Evolutionary conservation across 176 grass and related monocot genomes (phyloP).

Genomic region (Oryza nivara): DNA sequence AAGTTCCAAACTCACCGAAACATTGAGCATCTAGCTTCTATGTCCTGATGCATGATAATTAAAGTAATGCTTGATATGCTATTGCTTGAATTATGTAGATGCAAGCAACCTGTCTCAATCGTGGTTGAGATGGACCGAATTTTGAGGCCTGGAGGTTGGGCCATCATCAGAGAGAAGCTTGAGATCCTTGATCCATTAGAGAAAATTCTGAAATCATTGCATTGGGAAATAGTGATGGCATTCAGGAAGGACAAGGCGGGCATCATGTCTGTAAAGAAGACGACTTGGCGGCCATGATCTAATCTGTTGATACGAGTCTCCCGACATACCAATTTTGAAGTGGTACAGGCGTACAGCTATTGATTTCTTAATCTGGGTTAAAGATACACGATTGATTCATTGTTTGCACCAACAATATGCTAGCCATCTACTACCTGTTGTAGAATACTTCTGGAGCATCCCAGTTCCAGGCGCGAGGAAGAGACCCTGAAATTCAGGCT

Average conservation of each 20-base stretch:
- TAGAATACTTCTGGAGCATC: neutral
- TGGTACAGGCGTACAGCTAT: conserved; percentile 20
- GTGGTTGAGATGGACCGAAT: conserved; percentile 95
- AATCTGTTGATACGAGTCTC: neutral
- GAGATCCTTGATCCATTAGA: conserved; percentile 83
- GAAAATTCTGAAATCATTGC: conserved; percentile 75
- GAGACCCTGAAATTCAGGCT: neutral
- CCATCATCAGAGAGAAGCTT: conserved; percentile 83
- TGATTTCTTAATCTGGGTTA: conserved; percentile 21
- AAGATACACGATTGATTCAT: conserved; percentile 46
- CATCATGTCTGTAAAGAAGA: conserved; percentile 80
- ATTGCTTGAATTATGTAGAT: conserved; percentile 54
- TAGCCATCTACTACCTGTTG: neutral
- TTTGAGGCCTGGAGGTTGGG: conserved; percentile 88
- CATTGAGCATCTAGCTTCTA: neutral
- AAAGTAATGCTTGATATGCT: neutral
- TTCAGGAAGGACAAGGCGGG: conserved; percentile 87
- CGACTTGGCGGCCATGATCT: conserved; percentile 75
- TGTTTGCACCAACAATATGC: conserved; percentile 20
- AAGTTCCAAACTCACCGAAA: neutral
- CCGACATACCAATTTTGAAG: conserved; percentile 25
- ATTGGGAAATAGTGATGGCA: conserved; percentile 90
- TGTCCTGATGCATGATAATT: conserved; percentile 1
- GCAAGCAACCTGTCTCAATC: conserved; percentile 78
- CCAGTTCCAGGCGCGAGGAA: neutral